Evolutionary conservation across 306 rosid genomes (phyloP), one percentile per base, ranked within the genome.

Genomic region (Ceratonia siliqua): DNA sequence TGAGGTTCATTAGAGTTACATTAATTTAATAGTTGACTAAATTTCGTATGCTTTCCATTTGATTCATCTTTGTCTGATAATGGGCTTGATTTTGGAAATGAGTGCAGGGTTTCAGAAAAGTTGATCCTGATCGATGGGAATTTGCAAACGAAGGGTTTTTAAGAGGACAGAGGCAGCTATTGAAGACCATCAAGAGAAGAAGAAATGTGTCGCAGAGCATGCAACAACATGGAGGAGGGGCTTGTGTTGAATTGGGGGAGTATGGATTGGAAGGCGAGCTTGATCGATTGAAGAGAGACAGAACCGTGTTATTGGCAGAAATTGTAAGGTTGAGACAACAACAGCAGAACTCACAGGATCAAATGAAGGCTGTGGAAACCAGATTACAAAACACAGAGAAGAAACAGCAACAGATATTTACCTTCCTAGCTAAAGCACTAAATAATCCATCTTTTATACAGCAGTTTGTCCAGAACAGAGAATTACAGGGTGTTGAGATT

Each of bases 101-200:
- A 14, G 25, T 80, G 63, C 87, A 95, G 99, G 99, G 99, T 35
- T 95, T 95, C 62, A 88, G 91, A 24, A 95, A 95, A 79, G 82
- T 95, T 66, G 99, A 95, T 85, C 93, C 97, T 2, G 99, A 95
- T 77, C 78, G 95, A 52, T 95, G 98, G 99, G 99, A 95, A 67
- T 95, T 95, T 21, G 99, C 98, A 2, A 90, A 95, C 33, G 93
- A 90, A 72, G 98, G 99, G 42, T 95, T 95, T 76, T 80, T 95
- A 21, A 93, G 91, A 21, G 99, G 98, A 27, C 98, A 95, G 80
- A 85, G 71, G 72, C 85, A 87, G 28, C 66, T 92, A 24, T 69
- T 95, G 75, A 95, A 81, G 86, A 92, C 86, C 5, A 92, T 95
- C 15, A 95, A 86, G 90, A 87, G 99, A 75, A 95, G 98, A 75